Evolutionary conservation across 2,329 filamentous ascomycete genomes (phyloP).

Genomic region (Saccharata proteae): DNA sequence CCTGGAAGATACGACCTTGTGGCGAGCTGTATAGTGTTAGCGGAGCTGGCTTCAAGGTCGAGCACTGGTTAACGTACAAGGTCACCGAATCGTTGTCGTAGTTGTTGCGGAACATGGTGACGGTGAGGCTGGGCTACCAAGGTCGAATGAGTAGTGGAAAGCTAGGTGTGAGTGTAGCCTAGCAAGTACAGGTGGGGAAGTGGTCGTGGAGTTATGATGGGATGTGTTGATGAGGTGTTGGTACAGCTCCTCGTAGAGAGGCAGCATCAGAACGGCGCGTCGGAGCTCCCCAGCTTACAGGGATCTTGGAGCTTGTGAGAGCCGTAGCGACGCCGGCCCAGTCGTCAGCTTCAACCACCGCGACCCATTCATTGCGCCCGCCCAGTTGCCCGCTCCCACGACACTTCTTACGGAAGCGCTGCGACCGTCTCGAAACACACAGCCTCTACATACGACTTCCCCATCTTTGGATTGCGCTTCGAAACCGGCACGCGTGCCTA

Average conservation of each 20-base stretch:
- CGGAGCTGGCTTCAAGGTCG: constrained; percentile 4
- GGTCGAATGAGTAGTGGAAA: background rate
- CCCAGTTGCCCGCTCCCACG: no score
- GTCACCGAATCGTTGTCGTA: constrained; percentile 99
- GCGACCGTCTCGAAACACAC: no score
- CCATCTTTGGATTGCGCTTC: no score
- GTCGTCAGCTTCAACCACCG: no score
- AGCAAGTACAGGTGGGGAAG: constrained; percentile 3
- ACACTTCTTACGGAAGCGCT: no score
- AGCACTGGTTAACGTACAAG: constrained; percentile 52
- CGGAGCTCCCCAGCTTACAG: no score
- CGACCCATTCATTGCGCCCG: no score
- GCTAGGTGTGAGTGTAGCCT: no score
- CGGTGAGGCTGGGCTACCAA: constrained; percentile 1
- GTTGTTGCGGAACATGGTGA: constrained; percentile 96
- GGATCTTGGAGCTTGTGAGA: no score
- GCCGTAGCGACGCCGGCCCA: no score
- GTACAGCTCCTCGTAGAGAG: constrained; percentile 11
- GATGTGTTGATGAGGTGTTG: constrained; percentile 10
- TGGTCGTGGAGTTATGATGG: constrained; percentile 4
- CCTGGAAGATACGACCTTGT: constrained; percentile 98
- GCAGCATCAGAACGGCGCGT: no score
- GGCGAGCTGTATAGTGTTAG: constrained; percentile 59
- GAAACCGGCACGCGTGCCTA: constrained; percentile 8
- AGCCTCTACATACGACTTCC: no score